phyloP scores from a whole-genome alignment of 1,139 yeast species.

The Suhomyces ambrosiae region DNA sequence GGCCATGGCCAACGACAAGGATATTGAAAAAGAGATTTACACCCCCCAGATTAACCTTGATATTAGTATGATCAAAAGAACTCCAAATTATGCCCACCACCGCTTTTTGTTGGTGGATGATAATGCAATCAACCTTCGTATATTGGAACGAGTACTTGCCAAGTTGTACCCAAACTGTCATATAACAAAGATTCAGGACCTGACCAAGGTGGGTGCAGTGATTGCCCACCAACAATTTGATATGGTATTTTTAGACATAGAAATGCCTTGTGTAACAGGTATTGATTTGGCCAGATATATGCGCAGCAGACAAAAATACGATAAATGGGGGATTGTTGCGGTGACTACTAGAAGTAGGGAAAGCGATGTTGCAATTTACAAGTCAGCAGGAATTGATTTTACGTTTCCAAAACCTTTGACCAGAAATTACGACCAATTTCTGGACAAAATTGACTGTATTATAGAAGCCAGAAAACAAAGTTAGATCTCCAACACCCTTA shows the following conservation, averaged over 20 bases:
- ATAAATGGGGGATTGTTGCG: conserved; percentile 40
- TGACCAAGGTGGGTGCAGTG: conserved; percentile 30
- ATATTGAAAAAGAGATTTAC: background rate
- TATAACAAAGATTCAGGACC: conserved; percentile 34
- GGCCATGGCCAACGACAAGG: conserved; percentile 6
- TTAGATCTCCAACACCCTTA: too few species aligned
- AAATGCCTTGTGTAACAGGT: conserved; percentile 50
- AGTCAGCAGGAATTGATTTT: conserved; percentile 41
- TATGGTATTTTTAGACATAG: conserved; percentile 46
- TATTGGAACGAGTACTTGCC: conserved; percentile 34
- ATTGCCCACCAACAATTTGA: conserved; percentile 30
- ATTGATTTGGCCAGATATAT: conserved; percentile 39
- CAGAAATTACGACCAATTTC: conserved; percentile 21
- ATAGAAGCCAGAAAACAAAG: conserved; percentile 15
- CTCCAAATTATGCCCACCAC: conserved; percentile 28
- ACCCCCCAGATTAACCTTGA: conserved; percentile 2
- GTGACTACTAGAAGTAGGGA: conserved; percentile 41
- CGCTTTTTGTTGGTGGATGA: conserved; percentile 47
- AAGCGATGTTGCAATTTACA: conserved; percentile 34
- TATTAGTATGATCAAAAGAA: conserved; percentile 4
- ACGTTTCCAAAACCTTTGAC: conserved; percentile 48
- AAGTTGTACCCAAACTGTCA: conserved; percentile 40
- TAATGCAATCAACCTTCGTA: conserved; percentile 44
- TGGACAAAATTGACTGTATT: conserved; percentile 22
- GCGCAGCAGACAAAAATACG: conserved; percentile 19